Evolutionary conservation across 371 early-diverging fungal species (phyloP), one percentile per base, ranked within the genome.

Genomic region (Lichtheimia ornata): DNA sequence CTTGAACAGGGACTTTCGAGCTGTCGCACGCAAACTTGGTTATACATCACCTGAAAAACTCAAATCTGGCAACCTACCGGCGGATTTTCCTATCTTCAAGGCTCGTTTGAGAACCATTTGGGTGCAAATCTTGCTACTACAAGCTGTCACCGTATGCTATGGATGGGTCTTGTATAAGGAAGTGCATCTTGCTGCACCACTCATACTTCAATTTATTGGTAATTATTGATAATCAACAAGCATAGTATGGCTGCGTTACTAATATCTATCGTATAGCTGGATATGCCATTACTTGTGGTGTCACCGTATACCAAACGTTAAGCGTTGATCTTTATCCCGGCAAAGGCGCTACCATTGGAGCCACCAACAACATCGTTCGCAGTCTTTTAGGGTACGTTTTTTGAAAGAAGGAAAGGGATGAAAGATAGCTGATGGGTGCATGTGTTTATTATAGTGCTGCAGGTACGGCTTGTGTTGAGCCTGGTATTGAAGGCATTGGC

Each of bases 291-390:
- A 30, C 30, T 17, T 41, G 42, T 18, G 43, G 18, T 20, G 18
- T 30, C 5, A 42, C 30, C 13, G 40, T 43, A 11, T 55, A 22
- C 20, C 56, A 55, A 55, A 40, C 20, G 24, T 24, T 13, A 14
- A 58, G 30, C 14, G 42, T 28, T 17, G 43, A 58, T 12, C 25
- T 18, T 15, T 28, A 40, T 22, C 56, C 56, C 20, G 30, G 41
- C 15, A 25, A 30, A 30, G 30, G 20, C n/a, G 77, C 77, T 2
- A 66, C 74, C 22, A 72, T 74, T 40, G 71, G 74, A 12, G 77
- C 77, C 4, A 55, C 72, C 17, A 77, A 68, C 50, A 77, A 77
- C 14, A 40, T 77, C 9, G 62, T 67, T 1, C 72, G 74, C n/a
- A 74, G 72, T 41, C 35, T 70, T 11, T 56, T 76, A 2, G 73